Conservation (phyloP, 1,139 yeast species). For the Yamadazyma blattariae region DNA sequence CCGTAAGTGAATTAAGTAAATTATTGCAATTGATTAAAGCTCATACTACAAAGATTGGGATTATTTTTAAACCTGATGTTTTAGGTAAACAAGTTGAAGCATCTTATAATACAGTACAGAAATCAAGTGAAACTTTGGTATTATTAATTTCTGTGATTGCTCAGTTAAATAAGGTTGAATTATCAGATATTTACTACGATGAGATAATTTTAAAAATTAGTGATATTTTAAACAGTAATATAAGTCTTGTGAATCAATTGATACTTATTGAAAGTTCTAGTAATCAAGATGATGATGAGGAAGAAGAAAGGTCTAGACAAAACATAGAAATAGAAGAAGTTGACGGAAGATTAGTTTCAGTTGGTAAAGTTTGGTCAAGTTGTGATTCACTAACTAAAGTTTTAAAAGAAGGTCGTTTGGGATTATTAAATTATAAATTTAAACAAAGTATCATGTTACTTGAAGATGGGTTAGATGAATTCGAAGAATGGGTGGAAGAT, state of each 20-base stretch:
- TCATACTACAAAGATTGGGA: conserved; percentile 76
- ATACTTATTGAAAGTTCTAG: conserved; percentile 15
- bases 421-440: conserved; percentile 45
- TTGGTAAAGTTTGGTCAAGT: conserved; percentile 64
- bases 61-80: conserved; percentile 64
- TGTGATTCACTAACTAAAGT: conserved; percentile 47
- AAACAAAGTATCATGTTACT: conserved; percentile 46
- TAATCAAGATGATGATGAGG: conserved; percentile 15
- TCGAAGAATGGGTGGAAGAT: conserved; percentile 63
- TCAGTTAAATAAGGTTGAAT: conserved; percentile 35
- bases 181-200: conserved; percentile 40
- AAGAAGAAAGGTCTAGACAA: conserved; percentile 9
- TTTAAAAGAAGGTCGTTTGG: conserved; percentile 48
- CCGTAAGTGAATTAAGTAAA: conserved; percentile 58
- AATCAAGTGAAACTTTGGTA: conserved; percentile 43
- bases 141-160: conserved; percentile 45
- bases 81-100: conserved; percentile 40
- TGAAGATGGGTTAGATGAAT: conserved; percentile 64
- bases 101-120: conserved; percentile 52
- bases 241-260: conserved; percentile 26
- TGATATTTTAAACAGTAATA: conserved; percentile 25
- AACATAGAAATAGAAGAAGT: conserved; percentile 13
- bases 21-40: conserved; percentile 63
- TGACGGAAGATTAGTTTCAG: conserved; percentile 49
- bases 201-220: conserved; percentile 32